phyloP scores from a whole-genome alignment of 352 stramenopile genomes.

The Globisporangium parvum region DNA sequence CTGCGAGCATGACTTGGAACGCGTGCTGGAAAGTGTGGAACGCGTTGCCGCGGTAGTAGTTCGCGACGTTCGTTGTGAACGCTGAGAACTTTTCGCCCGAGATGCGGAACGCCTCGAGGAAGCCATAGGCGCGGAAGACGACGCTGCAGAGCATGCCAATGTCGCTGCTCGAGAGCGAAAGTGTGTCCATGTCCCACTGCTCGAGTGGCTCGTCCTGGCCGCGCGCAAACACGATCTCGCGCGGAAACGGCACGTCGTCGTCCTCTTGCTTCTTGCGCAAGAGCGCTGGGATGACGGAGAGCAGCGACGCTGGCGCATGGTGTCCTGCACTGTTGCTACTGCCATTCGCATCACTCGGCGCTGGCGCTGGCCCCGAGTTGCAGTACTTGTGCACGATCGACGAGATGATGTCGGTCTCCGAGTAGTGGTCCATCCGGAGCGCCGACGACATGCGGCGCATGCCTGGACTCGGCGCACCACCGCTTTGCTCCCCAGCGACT shows the following conservation, averaged over 20 bases:
- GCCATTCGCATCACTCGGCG: not conserved
- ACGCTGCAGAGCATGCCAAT: constrained; percentile 36
- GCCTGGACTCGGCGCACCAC: not conserved
- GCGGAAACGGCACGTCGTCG: constrained; percentile 46
- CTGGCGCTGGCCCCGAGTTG: constrained; percentile 13
- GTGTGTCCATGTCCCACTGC: constrained; percentile 45
- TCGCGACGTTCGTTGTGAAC: constrained; percentile 49
- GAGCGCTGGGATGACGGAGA: constrained; percentile 15
- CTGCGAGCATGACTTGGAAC: constrained; percentile 56
- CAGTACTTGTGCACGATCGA: constrained; percentile 58
- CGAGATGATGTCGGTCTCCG: constrained; percentile 52
- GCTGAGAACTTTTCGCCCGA: constrained; percentile 42
- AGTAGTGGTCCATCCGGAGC: constrained; percentile 22
- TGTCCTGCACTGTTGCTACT: not conserved
- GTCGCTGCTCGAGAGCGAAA: constrained; percentile 27
- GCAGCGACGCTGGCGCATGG: constrained; percentile 8
- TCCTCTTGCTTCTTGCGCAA: constrained; percentile 46
- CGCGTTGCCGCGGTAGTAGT: constrained; percentile 68
- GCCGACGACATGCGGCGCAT: constrained; percentile 18
- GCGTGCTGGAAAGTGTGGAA: constrained; percentile 83
- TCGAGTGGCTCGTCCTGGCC: constrained; percentile 40
- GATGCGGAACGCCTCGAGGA: constrained; percentile 52
- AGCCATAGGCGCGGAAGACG: constrained; percentile 43
- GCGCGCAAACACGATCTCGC: constrained; percentile 42
- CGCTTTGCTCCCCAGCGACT: constrained; percentile 7